These are phyloP conservation scores for Dalbergia oliveri DNA, from an alignment of 306 rosid species.

Conservation along the genomic window DNA sequence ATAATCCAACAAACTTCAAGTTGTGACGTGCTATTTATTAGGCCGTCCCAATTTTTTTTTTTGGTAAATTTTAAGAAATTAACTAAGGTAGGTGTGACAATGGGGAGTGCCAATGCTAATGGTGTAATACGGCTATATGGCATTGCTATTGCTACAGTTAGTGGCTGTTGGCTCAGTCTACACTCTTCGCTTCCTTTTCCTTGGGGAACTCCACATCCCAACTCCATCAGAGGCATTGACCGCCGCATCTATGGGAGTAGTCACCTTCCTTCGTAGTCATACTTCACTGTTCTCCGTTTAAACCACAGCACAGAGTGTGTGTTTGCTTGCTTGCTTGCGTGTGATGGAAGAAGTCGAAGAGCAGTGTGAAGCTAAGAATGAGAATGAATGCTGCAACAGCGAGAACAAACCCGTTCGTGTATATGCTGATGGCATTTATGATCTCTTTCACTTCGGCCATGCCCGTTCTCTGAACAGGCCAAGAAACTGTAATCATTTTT, in stretches of 20 bases:
- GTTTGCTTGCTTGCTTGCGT: too few relatives aligned
- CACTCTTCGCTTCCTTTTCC: not conserved
- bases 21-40: too few relatives aligned
- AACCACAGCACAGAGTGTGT: not conserved
- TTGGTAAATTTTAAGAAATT: too few relatives aligned
- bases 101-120: too few relatives aligned
- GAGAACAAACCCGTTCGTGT: constrained; percentile 70
- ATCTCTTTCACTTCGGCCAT: constrained; percentile 97
- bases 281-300: not conserved
- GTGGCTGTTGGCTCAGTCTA: not conserved
- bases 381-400: not conserved
- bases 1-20: too few relatives aligned
- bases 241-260: too few relatives aligned
- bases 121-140: too few relatives aligned
- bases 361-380: constrained; percentile 18
- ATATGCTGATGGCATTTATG: constrained; percentile 97
- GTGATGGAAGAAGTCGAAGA: constrained; percentile 43
- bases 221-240: too few relatives aligned
- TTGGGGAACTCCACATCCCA: too few relatives aligned
- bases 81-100: too few relatives aligned
- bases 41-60: too few relatives aligned
- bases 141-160: not conserved
- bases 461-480: constrained; percentile 97
- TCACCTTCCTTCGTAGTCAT: not conserved
- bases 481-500: constrained; percentile 65